Base-by-base conservation (phyloP, 257 asterid genomes). In the Jacaranda mimosifolia region DNA sequence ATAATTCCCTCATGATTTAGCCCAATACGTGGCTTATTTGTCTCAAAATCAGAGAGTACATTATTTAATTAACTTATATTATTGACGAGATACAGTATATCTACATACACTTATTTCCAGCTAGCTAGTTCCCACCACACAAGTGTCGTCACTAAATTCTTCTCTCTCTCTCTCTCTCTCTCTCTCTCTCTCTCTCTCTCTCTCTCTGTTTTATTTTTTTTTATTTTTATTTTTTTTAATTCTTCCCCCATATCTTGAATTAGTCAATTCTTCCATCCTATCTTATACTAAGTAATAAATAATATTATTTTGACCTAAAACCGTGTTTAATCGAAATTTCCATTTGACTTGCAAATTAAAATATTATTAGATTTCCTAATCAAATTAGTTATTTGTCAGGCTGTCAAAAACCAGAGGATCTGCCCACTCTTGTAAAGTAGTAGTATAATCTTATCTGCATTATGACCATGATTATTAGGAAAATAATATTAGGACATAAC, bases 261-360 rank as follows among this genome's bases (percentile, higher is more conserved):
- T 48, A 62, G 45, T 63, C 72, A 71, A 63, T 42, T 70, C 13
- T 70, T 43, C 51, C 19, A 43, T 40, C 55, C 59, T 42, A 53
- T 70, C 18, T 68, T 9, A 48, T 21, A 39, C 19, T 56, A 38
- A 4, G 42, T 59, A 59, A 9, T 45, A 56, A 43, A 26, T 7
- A 65, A 43, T 64, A n/a, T 72, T 38, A 26, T 8, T 43, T 74
- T 60, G 70, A 67, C 76, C 11, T 49, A 11, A 74, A 80, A 52
- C 15, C 80, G 80, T 74, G 79, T 63, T 14, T 3, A 21, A 63
- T 38, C 67, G 0, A 55, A 26, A 40, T 63, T 38, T n/a, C 35
- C 11, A 26, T 57, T 79, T 78, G 80, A 80, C 77, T 63, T 74
- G 52, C 58, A 78, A 4, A 3, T 40, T 40, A 18, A 0, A 60